Evolutionary conservation across 352 stramenopile species (phyloP).

Genomic region (Phytophthora citricola): DNA sequence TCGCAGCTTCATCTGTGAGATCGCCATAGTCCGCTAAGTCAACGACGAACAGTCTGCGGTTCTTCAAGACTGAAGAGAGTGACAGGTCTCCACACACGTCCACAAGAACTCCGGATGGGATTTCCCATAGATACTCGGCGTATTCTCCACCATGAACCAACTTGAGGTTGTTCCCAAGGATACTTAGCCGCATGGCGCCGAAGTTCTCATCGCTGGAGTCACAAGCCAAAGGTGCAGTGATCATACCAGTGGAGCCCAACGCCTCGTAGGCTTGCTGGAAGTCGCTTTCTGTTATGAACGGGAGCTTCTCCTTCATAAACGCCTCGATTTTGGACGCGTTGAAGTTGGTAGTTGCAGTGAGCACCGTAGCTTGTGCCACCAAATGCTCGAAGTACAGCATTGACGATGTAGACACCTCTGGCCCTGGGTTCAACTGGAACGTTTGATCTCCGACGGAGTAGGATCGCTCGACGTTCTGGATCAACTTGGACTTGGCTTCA

Average conservation of each 20-base stretch:
- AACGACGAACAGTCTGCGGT: conserved; percentile 33
- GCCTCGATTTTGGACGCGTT: conserved; percentile 28
- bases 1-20: conserved; percentile 15
- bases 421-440: conserved; percentile 29
- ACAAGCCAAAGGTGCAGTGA: conserved; percentile 28
- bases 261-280: conserved; percentile 33
- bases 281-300: conserved; percentile 14
- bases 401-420: conserved; percentile 30
- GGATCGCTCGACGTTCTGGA: conserved; percentile 38
- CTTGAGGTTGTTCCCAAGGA: conserved; percentile 43
- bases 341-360: conserved; percentile 33
- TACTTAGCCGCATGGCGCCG: conserved; percentile 36
- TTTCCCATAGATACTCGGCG: conserved; percentile 15
- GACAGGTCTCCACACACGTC: conserved; percentile 24
- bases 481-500: conserved; percentile 31
- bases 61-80: conserved; percentile 10
- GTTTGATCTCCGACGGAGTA: conserved; percentile 33
- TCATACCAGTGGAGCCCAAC: conserved; percentile 22
- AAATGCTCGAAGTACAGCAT: conserved; percentile 39
- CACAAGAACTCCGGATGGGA: conserved; percentile 9
- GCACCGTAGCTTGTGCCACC: conserved; percentile 25
- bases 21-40: conserved; percentile 36
- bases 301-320: conserved; percentile 29
- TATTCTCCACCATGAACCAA: conserved; percentile 32
- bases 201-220: conserved; percentile 52